A percentile compares a stretch with the other conserved stretches of the same genome.
Evolutionary conservation across 768 basidiomycete species (phyloP).

Genomic region (Collybiopsis confluens): DNA sequence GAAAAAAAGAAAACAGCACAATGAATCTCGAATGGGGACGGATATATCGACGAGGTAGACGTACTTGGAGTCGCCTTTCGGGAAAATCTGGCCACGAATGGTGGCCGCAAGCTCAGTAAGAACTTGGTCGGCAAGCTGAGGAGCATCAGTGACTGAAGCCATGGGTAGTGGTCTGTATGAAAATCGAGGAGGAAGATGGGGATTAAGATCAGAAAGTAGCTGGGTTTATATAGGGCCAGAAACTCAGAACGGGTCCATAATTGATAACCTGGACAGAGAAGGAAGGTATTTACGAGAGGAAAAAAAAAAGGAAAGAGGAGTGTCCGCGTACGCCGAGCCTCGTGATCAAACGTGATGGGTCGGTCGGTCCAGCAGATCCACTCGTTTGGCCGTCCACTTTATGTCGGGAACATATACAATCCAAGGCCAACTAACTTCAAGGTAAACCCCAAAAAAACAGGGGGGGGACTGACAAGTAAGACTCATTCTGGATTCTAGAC

Average conservation of each 20-base stretch:
- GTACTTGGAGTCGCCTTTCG: slow-evolving; percentile 21
- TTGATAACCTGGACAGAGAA: too few relatives aligned
- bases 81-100: slow-evolving; percentile 26
- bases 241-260: too few relatives aligned
- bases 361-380: too few relatives aligned
- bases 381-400: too few relatives aligned
- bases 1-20: slow-evolving; percentile 3
- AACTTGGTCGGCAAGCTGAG: slow-evolving; percentile 4
- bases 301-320: neutral
- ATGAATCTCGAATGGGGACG: neutral
- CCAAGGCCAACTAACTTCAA: too few relatives aligned
- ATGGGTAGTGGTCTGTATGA: slow-evolving; percentile 1
- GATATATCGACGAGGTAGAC: too few relatives aligned
- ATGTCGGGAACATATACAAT: too few relatives aligned
- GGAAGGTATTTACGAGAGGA: too few relatives aligned
- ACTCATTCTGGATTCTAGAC: too few relatives aligned
- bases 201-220: neutral
- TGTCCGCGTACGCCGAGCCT: too few relatives aligned
- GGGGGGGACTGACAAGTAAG: too few relatives aligned
- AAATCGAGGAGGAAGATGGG: neutral
- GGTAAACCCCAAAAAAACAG: too few relatives aligned
- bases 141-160: neutral
- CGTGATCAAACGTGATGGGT: neutral
- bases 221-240: neutral
- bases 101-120: slow-evolving; percentile 17